Evolutionary conservation across 2,329 filamentous ascomycete species (phyloP), one percentile per base, ranked within the genome.

Genomic region (Claviceps sp.): DNA sequence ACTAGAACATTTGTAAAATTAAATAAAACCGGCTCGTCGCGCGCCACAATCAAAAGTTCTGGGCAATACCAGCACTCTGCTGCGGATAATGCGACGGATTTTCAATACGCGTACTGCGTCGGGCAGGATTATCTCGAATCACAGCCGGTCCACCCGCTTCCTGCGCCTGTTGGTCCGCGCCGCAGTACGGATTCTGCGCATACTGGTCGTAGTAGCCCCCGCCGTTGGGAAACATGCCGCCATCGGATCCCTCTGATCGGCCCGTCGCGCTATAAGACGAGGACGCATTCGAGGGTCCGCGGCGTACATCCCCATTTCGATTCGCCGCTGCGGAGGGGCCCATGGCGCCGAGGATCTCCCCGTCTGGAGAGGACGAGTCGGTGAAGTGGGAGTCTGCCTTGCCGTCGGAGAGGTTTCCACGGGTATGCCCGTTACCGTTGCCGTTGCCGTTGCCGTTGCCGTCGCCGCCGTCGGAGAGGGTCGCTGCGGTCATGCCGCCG

Each of bases 71-170:
- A 41, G 88, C 88, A 61, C 87, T 95, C 72, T 95, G 89, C 64
- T 94, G 88, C 11, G 91, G 90, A 62, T 87, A 94, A 56, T 93
- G 86, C 45, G 86, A 81, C 2, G 88, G 85, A 65, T 85, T 95
- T 71, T 97, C 90, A 62, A 98, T 97, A 56, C 90, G 82, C 13
- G 93, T 96, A 71, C 96, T 96, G 58, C 93, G 81, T 59, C 93
- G 77, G 30, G 93, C 93, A 57, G 86, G 85, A 58, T 97, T 93
- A 66, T 98, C 93, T 52, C 90, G 82, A 57, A 98, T 96, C 50
- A 98, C 79, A 1, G 93, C 89, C 62, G 86, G 84, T 53, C 72
- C 74, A 40, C 67, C 67, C 53, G 69, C 62, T 60, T 75, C 76
- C 37, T 71, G 67, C 26, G 67, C 67, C 38, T 63, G 64, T 49